Base-by-base conservation (phyloP, 768 basidiomycete genomes). In the Tylopilus intermedius region DNA sequence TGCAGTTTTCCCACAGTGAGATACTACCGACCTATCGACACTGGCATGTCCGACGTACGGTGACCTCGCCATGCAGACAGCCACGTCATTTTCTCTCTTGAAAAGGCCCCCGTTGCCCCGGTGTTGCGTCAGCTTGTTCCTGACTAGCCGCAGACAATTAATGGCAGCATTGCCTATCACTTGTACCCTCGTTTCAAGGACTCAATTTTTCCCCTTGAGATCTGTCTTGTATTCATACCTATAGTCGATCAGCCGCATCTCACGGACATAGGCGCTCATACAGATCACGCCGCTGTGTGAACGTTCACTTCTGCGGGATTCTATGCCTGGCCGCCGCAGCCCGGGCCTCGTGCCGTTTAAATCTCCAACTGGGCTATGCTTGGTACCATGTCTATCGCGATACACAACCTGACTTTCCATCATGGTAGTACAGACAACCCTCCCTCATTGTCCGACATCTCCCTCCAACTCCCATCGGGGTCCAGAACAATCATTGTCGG, bases 401-500 rank as follows among this genome's bases (percentile, higher is more conserved):
- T 85, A 4, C 57, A 61, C 7, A 68, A 74, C 49, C 68, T 91
- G 18, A 82, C 85, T 5, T 94, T 84, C 67, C 49, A 66, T 13
- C 84, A 90, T 61, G 69, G 67, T 21, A 59, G 66, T 21, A 59
- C 73, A 7, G 58, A 55, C 44, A 56, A 61, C 4, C 64, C 71
- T 2, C 76, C 81, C 2, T 81, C 90, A 1, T 79, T 99, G 37
- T 58, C 72, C 9, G 73, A 86, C 60, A 75, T 97, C 56, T 74
- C 74, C 58, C 71, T 98, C 27, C 59, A 74, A 49, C 79, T 98
- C 4, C 82, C 82, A 2, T 73, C 70, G 15, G 95, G 92, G 1
- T 87, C 87, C 2, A 79, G 94, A 45, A 92, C 90, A 45, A 78
- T 99, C 54, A 72, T 98, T 42, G 75, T 97, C 38, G 95, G 96